Evolutionary conservation across 305 asterid genomes (phyloP), one percentile per base, ranked within the genome.

Genomic region (Fraxinus xanthoxyloides): DNA sequence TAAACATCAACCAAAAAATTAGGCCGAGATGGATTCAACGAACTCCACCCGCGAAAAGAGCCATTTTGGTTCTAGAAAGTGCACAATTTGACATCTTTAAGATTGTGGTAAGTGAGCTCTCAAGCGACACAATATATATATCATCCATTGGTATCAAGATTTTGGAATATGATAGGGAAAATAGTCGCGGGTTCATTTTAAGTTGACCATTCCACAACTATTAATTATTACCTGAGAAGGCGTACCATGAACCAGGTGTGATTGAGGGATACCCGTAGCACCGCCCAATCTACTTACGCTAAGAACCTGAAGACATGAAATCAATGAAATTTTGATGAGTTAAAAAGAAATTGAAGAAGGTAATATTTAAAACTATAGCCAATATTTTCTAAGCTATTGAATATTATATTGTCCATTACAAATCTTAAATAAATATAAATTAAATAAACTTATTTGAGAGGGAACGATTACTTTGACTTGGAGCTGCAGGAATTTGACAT

Each of bases 271-370:
- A 82, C 95, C 89, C 78, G 90, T 88, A 81, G 97, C 97, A 86
- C 96, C 95, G 3, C 98, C 98, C 86, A 93, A 88, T 86, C 98
- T 92, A 81, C 98, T 94, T 95, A 93, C 88, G 84, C 98, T 94
- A 13, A 94, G 90, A 83, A 94, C 98, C 98, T 93, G 90, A 83
- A 38, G 51, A 2, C 79, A 76, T 28, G 19, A 61, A n/a, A 24
- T 7, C 43, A 38, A 67, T 2, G 19, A 19, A 82, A 76, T 43
- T 83, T 31, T 15, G 7, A 9, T 2, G 15, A 40, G 5, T 59
- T 15, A 48, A 59, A 19, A 79, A 73, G 79, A 86, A 86, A 84
- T 86, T n/a, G 67, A 56, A 56, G 67, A 19, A 56, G 3, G 10
- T 56, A 21, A n/a, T 59, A 21, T n/a, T 21, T 59, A 5, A 21